Base-by-base conservation (phyloP, 768 basidiomycete genomes). In the Mrakia blollopis region DNA sequence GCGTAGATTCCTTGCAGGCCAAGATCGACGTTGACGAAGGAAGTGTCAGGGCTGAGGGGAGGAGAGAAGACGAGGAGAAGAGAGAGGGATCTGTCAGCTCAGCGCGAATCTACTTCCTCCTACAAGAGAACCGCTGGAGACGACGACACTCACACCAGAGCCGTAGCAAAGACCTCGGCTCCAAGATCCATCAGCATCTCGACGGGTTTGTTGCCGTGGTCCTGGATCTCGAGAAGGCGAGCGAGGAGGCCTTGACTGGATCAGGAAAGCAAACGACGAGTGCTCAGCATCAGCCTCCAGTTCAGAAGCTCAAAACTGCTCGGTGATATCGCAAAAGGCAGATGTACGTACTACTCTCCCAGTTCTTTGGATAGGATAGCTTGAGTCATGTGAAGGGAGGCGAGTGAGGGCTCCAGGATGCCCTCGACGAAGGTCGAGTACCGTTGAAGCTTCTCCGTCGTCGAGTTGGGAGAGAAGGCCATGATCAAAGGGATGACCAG, bases 101-200 rank as follows among this genome's bases (percentile, higher is more conserved):
- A 16, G 6, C 21, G n/a, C n/a, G n/a, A n/a, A n/a, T n/a, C n/a
- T n/a, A n/a, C n/a, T n/a, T 28, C 16, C 30, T 65, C 37, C 1
- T 65, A 1, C 32, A 16, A 21, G 2, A 21, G 18, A 14, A n/a
- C 7, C 23, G 62, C 3, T 3, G 9, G 3, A 37, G 30, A 37
- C 1, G 7, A 28, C 21, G 7, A 2, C 30, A 32, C 65, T 39
- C 37, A 41, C 65, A 68, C 32, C 3, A 39, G 39, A 16, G 65
- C 65, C 1, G 65, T 68, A 13, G 65, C 65, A 13, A 68, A n/a
- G 0, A 68, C 65, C 14, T 68, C 65, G 3, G 65, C 65, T 23
- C 65, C 65, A 2, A 68, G 65, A 39, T 68, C 65, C 65, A 68
- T 68, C 0, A 68, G 65, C 65, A 68, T 68, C 37, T 68, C 65